Evolutionary conservation across 306 rosid genomes (phyloP).

Genomic region (Quercus dentata): DNA sequence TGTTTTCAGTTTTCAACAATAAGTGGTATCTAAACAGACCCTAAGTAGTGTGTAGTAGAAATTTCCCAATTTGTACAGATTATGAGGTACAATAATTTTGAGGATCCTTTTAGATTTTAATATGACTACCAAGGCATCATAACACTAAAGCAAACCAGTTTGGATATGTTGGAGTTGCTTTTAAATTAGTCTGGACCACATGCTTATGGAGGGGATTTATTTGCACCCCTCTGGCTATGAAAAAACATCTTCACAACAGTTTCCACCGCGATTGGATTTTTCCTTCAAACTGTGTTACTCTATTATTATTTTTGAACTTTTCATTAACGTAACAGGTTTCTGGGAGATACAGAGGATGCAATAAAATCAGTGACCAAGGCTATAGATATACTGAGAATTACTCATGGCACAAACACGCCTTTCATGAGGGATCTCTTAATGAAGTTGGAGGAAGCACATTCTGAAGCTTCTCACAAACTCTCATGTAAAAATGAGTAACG

Average conservation of each 20-base stretch:
- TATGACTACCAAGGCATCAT: too few relatives aligned
- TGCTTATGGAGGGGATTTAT: neutral
- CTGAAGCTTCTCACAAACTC: slow-evolving; percentile 67
- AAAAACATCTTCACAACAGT: neutral
- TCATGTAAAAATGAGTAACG: slow-evolving; percentile 35
- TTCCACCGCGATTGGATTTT: neutral
- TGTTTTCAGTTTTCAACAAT: too few relatives aligned
- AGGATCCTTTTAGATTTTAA: too few relatives aligned
- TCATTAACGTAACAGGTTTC: slow-evolving; percentile 44
- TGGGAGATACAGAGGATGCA: slow-evolving; percentile 62
- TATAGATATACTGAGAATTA: slow-evolving; percentile 60
- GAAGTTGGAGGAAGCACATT: slow-evolving; percentile 88
- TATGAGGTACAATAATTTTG: too few relatives aligned
- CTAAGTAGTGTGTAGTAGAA: too few relatives aligned
- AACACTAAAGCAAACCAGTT: too few relatives aligned
- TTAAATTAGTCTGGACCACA: neutral
- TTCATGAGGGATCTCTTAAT: slow-evolving; percentile 68
- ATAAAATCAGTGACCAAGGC: slow-evolving; percentile 66
- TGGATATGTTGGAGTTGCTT: neutral
- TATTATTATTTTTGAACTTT: neutral
- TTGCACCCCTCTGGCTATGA: neutral
- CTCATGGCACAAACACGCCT: slow-evolving; percentile 73
- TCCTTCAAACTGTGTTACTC: neutral
- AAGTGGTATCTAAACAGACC: too few relatives aligned
- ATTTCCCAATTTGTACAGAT: too few relatives aligned